Conservation (phyloP, 116 monocot species). For the Trichopus zeylanicus region DNA sequence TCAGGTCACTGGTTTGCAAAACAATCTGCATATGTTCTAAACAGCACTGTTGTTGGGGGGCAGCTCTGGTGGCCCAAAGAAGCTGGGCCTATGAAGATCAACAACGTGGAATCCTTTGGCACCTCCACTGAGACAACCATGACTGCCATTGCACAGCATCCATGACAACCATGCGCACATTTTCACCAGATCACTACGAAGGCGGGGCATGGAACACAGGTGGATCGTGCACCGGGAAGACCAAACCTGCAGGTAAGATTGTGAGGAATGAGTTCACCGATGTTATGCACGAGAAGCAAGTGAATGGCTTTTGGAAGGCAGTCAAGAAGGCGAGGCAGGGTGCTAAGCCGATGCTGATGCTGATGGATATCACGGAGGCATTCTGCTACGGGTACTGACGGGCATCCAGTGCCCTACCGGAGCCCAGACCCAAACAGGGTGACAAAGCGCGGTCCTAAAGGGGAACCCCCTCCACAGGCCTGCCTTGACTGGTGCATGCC, state of each 20-base stretch:
- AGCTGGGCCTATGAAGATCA: slow-evolving; percentile 31
- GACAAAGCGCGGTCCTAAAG: slow-evolving; percentile 30
- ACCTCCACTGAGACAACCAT: slow-evolving; percentile 55
- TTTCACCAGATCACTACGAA: slow-evolving; percentile 76
- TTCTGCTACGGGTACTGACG: slow-evolving; percentile 36
- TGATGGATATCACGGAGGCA: slow-evolving; percentile 54
- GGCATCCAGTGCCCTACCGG: slow-evolving; percentile 46
- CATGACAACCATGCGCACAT: slow-evolving; percentile 68
- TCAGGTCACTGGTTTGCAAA: slow-evolving; percentile 95
- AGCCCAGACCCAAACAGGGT: slow-evolving; percentile 42
- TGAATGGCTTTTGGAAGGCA: slow-evolving; percentile 36
- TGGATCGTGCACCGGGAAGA: slow-evolving; percentile 78
- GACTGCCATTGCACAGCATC: slow-evolving; percentile 40
- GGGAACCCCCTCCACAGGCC: slow-evolving; percentile 40
- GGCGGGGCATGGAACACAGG: slow-evolving; percentile 87
- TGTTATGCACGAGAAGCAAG: slow-evolving; percentile 63
- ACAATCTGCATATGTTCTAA: slow-evolving; percentile 58
- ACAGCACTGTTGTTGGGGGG: slow-evolving; percentile 53
- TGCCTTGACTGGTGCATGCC: slow-evolving; percentile 65
- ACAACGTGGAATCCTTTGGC: slow-evolving; percentile 54
- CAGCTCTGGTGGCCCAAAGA: slow-evolving; percentile 72
- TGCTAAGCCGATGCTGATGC: slow-evolving; percentile 26
- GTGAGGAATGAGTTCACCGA: slow-evolving; percentile 56
- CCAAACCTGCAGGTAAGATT: slow-evolving; percentile 26
- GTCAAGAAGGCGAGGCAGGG: slow-evolving; percentile 18